These are phyloP conservation scores for Xerocomus potaroensis DNA, from an alignment of 768 basidiomycete genomes.

Conservation along the genomic window DNA sequence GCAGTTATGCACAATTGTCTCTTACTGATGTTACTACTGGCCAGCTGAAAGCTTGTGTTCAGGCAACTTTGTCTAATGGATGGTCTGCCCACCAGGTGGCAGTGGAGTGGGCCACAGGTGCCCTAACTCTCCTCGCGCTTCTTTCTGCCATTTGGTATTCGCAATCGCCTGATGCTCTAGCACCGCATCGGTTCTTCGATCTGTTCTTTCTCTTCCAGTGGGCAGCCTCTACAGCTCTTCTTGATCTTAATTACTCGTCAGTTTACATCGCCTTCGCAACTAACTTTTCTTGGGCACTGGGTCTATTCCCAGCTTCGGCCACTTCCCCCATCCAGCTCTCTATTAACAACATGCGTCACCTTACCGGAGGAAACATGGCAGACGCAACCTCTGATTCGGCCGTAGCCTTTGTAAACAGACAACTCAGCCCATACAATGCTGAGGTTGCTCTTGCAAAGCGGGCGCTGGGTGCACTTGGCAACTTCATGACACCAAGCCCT, in stretches of 20 bases:
- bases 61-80: constrained; percentile 89
- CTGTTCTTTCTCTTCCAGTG: constrained; percentile 80
- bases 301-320: constrained; percentile 55
- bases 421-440: constrained; percentile 74
- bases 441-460: constrained; percentile 2
- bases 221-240: constrained; percentile 72
- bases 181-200: constrained; percentile 78
- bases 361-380: constrained; percentile 73
- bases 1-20: constrained; percentile 65
- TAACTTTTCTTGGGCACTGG: constrained; percentile 89
- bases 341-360: constrained; percentile 77
- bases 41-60: constrained; percentile 80
- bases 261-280: constrained; percentile 76
- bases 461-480: constrained; percentile 10
- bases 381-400: constrained; percentile 57
- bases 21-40: constrained; percentile 67
- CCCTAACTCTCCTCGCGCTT: constrained; percentile 58
- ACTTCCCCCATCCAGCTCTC: constrained; percentile 63
- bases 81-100: constrained; percentile 71
- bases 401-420: constrained; percentile 74
- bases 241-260: constrained; percentile 84
- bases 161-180: constrained; percentile 47
- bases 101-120: constrained; percentile 77
- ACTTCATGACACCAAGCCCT: constrained; percentile 6
- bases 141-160: constrained; percentile 54